Evolutionary conservation across 495 filamentous ascomycete species (phyloP).

Genomic region (Hypoxylon crocopeplum): DNA sequence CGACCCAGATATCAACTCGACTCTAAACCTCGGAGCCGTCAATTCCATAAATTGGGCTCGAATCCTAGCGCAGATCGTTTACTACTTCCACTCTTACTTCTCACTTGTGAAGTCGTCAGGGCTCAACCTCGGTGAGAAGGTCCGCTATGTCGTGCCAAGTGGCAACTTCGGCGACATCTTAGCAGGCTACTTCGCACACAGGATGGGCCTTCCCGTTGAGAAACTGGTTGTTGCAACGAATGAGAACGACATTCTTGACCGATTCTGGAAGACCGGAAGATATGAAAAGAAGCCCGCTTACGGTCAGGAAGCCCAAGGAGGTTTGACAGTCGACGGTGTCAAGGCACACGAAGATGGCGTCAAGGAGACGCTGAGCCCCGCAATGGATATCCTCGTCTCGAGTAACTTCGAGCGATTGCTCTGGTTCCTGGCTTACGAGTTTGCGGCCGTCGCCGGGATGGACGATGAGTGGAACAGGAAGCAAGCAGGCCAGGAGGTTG

Average conservation of each 20-base stretch:
- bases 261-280: conserved; percentile 81
- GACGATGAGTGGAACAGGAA: conserved; percentile 64
- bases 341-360: conserved; percentile 74
- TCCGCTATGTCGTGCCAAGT: conserved; percentile 84
- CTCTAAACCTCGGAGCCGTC: conserved; percentile 79
- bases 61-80: conserved; percentile 92
- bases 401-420: conserved; percentile 96
- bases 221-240: conserved; percentile 90
- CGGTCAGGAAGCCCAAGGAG: conserved; percentile 61
- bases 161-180: conserved; percentile 98
- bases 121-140: conserved; percentile 60
- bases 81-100: conserved; percentile 93
- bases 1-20: conserved; percentile 75
- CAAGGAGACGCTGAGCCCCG: conserved; percentile 86
- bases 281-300: conserved; percentile 78
- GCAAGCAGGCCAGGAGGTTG: conserved; percentile 70
- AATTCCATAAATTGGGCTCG: conserved; percentile 92
- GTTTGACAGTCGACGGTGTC: conserved; percentile 63
- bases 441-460: conserved; percentile 58
- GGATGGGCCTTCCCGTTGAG: conserved; percentile 86
- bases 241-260: conserved; percentile 87
- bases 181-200: conserved; percentile 87
- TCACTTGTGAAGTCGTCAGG: conserved; percentile 63
- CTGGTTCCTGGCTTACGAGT: conserved; percentile 86
- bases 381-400: conserved; percentile 96